Conservation (phyloP, 2,329 filamentous ascomycete genomes). For the Huntiella bhutanensis region DNA sequence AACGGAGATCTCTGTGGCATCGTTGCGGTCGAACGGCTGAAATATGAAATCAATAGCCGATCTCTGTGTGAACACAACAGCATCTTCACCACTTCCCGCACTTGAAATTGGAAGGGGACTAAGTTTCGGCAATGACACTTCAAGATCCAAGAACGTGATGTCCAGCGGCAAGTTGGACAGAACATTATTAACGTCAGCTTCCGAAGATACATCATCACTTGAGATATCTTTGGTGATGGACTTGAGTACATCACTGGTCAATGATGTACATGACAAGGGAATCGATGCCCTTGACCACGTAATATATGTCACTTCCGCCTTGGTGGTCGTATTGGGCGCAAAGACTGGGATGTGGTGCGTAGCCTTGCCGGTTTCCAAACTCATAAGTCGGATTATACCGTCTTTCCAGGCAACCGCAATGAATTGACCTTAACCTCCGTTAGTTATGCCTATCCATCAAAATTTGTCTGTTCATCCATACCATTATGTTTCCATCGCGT, state of each 20-base stretch:
- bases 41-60: slow-evolving; percentile 53
- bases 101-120: slow-evolving; percentile 45
- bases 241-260: too few relatives aligned
- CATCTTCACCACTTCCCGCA: slow-evolving; percentile 38
- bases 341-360: slow-evolving; percentile 49
- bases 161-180: slow-evolving; percentile 46
- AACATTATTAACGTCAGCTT: background rate
- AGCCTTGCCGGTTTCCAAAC: slow-evolving; percentile 62
- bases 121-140: slow-evolving; percentile 57
- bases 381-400: slow-evolving; percentile 56
- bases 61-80: slow-evolving; percentile 49
- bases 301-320: slow-evolving; percentile 5
- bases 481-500: slow-evolving; percentile 51
- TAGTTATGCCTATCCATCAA: background rate
- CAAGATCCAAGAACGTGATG: slow-evolving; percentile 56
- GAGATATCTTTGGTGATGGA: too few relatives aligned
- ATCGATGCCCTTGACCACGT: slow-evolving; percentile 9
- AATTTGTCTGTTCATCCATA: slow-evolving; percentile 18
- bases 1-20: slow-evolving; percentile 59
- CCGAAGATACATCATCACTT: slow-evolving; percentile 9
- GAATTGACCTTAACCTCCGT: slow-evolving; percentile 34
- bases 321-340: slow-evolving; percentile 15
- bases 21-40: slow-evolving; percentile 38
- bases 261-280: background rate
- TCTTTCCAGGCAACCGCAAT: slow-evolving; percentile 74